A percentile compares a stretch with the other conserved stretches of the same genome.
Evolutionary conservation across 371 early-diverging fungal species (phyloP).

Genomic region (Rhizopus arrhizus): DNA sequence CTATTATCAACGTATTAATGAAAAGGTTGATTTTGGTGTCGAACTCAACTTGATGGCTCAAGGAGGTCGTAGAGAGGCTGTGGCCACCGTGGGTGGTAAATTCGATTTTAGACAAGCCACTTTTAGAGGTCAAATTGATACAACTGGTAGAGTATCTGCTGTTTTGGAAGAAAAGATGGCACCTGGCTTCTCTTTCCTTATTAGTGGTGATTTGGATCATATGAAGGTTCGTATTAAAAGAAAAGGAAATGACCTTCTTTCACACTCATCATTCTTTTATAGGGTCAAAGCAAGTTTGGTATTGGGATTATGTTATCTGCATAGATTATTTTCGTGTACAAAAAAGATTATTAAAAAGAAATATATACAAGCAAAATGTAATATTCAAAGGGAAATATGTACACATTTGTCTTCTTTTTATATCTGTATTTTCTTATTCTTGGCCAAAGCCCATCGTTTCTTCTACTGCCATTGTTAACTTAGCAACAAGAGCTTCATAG

Average conservation of each 20-base stretch:
- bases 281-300: constrained; percentile 82
- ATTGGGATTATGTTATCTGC: constrained; percentile 79
- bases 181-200: constrained; percentile 88
- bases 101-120: constrained; percentile 92
- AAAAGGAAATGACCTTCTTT: constrained; percentile 1
- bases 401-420: not conserved
- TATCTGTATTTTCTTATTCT: constrained; percentile 48
- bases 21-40: constrained; percentile 91
- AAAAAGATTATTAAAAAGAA: not conserved
- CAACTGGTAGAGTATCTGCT: constrained; percentile 83
- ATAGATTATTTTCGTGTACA: constrained; percentile 44
- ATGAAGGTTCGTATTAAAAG: constrained; percentile 64
- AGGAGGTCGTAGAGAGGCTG: constrained; percentile 83
- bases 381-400: not conserved
- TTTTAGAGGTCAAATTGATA: constrained; percentile 90
- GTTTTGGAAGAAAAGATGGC: constrained; percentile 95
- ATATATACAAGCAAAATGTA: not conserved
- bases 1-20: constrained; percentile 90
- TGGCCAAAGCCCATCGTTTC: constrained; percentile 88
- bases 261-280: constrained; percentile 14
- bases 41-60: constrained; percentile 86
- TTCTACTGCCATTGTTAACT: constrained; percentile 91
- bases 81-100: constrained; percentile 94
- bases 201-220: constrained; percentile 95
- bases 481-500: constrained; percentile 70